phyloP scores from a whole-genome alignment of 2,329 filamentous ascomycete species.

The Arachnomyces sp. region DNA sequence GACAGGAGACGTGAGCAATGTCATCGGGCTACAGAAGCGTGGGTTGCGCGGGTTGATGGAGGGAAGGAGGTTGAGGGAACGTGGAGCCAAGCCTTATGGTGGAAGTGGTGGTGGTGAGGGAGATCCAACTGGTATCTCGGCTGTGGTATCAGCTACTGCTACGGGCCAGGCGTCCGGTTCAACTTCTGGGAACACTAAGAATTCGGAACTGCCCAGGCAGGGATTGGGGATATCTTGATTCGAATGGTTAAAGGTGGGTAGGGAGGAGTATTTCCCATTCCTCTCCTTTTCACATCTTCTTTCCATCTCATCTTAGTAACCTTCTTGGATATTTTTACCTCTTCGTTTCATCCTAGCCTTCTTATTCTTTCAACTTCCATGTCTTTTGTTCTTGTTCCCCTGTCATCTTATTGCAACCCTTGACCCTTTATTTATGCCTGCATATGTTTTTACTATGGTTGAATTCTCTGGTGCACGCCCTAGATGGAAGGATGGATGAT shows the following conservation, averaged over 20 bases:
- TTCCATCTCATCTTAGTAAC: background rate
- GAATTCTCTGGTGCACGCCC: no score
- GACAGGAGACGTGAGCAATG: conserved; percentile 64
- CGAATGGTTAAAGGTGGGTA: background rate
- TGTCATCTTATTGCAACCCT: no score
- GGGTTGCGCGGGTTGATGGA: conserved; percentile 92
- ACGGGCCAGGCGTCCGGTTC: background rate
- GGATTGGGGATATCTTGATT: conserved; percentile 5
- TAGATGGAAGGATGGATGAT: no score
- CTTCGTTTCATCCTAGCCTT: no score
- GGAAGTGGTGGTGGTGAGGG: conserved; percentile 16
- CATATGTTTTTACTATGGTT: no score
- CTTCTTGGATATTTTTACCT: no score
- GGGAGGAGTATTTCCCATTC: background rate
- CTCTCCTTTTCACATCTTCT: background rate
- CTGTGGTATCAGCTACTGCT: background rate
- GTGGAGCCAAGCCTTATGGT: conserved; percentile 39
- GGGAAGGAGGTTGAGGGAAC: conserved; percentile 73
- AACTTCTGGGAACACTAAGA: no score
- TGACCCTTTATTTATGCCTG: no score
- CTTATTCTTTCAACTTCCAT: background rate
- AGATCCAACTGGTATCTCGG: background rate
- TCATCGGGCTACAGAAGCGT: conserved; percentile 91
- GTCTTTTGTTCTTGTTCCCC: background rate
- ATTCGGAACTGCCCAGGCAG: background rate